Percentiles rank a stretch among this genome's conserved stretches.
Conservation (phyloP, 208 protist genomes). For the Vickermania ingenoplastis region DNA sequence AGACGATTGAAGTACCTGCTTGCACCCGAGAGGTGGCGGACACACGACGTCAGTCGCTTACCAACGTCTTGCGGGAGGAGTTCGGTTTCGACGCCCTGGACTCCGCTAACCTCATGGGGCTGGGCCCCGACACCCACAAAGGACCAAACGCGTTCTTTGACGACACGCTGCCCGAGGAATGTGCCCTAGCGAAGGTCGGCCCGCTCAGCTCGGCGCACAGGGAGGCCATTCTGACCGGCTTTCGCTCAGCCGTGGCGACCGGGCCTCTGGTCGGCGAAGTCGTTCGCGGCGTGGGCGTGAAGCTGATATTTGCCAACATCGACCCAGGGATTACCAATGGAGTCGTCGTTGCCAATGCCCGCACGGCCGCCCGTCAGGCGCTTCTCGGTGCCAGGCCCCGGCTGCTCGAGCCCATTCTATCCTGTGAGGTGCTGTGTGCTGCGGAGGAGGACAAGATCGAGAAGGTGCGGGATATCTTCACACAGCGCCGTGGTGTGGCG, state of each 20-base stretch:
- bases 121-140: constrained; percentile 75
- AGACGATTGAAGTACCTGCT: constrained; percentile 11
- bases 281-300: constrained; percentile 44
- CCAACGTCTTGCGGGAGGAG: constrained; percentile 38
- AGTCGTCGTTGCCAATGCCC: constrained; percentile 73
- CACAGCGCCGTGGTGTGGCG: constrained; percentile 89
- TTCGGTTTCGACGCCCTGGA: constrained; percentile 96
- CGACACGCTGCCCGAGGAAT: constrained; percentile 89
- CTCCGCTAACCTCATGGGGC: constrained; percentile 90
- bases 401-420: constrained; percentile 98
- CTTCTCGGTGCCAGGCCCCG: constrained; percentile 94
- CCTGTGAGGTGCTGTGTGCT: constrained; percentile 90
- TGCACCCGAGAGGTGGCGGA: constrained; percentile 33
- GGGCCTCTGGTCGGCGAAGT: constrained; percentile 98
- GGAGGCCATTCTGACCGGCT: constrained; percentile 89
- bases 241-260: constrained; percentile 56
- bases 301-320: constrained; percentile 51
- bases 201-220: constrained; percentile 69
- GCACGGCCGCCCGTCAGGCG: constrained; percentile 90
- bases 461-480: constrained; percentile 82
- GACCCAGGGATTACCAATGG: constrained; percentile 20
- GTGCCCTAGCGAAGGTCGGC: not conserved
- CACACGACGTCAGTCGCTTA: constrained; percentile 14
- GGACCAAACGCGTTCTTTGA: constrained; percentile 96
- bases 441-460: constrained; percentile 53